Evolutionary conservation across 2,329 filamentous ascomycete species (phyloP), one percentile per base, ranked within the genome.

Genomic region (Aspergillus chevalieri): DNA sequence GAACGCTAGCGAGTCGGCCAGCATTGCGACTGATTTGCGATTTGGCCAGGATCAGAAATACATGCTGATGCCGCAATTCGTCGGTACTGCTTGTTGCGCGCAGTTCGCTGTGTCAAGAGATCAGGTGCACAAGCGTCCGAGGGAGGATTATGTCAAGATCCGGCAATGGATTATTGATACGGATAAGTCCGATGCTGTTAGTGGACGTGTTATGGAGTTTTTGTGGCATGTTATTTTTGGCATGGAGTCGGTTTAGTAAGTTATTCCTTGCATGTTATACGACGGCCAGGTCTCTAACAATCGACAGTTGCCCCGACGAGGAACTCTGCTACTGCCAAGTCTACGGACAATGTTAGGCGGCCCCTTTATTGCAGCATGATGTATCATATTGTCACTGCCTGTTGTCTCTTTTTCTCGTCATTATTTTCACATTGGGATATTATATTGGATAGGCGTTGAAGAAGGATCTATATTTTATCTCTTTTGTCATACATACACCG

Each of bases 151-250:
- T 55, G 59, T 78, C 14, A 73, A 73, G 36, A 80, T 78, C 60
- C 73, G 81, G 4, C 67, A 82, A 43, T 86, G 83, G 83, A 55
- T 85, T 38, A 59, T 83, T n/a, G 70, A 74, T 8, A 82, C 81
- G 2, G 65, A 74, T 4, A 62, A 81, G 46, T 72, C 72, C 4
- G 80, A 84, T 59, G 73, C 74, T 15, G 64, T 78, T 22, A 81
- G 77, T 24, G 83, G 82, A 2, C 71, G 82, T 19, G 75, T 85
- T 2, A 76, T 84, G 62, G 83, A 86, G 60, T 85, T 83, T 57
- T 65, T 82, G 15, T 86, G 83, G 83, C 83, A 86, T 62, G 74
- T 81, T 64, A 73, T 76, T 64, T 79, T 73, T 50, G 68, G 69
- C 30, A 66, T 65, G 58, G 59, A 68, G 19, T 62, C 69, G 6